Evolutionary conservation across 2,329 filamentous ascomycete species (phyloP).

Genomic region (Fusarium sp.): DNA sequence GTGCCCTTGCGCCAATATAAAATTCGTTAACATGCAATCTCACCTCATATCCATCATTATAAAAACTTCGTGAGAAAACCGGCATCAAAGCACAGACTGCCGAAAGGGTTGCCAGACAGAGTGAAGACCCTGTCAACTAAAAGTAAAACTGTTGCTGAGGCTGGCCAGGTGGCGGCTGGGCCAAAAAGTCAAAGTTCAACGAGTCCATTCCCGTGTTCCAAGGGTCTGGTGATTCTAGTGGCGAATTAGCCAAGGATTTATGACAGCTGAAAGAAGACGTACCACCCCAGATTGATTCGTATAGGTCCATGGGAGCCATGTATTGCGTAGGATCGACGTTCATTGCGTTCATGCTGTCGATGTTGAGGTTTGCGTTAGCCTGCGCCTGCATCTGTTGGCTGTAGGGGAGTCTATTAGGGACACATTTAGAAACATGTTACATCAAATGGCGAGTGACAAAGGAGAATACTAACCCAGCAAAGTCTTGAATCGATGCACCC

Average conservation of each 20-base stretch:
- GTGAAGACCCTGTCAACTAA: constrained; percentile 43
- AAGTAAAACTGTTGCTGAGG: constrained; percentile 69
- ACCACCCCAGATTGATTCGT: constrained; percentile 77
- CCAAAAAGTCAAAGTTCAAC: constrained; percentile 70
- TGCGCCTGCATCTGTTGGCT: constrained; percentile 53
- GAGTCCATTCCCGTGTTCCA: constrained; percentile 67
- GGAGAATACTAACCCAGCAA: constrained; percentile 51
- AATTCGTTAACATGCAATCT: constrained; percentile 18
- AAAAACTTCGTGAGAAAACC: neutral
- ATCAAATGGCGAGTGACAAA: neutral
- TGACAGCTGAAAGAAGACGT: constrained; percentile 46
- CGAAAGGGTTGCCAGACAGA: neutral
- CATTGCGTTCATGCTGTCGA: constrained; percentile 61
- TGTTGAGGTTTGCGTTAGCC: constrained; percentile 44
- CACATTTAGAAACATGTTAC: constrained; percentile 27
- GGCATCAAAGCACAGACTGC: neutral
- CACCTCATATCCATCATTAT: constrained; percentile 1
- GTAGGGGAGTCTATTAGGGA: constrained; percentile 51
- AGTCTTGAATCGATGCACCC: constrained; percentile 59
- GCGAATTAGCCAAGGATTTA: constrained; percentile 22
- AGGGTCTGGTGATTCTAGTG: constrained; percentile 67
- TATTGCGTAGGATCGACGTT: constrained; percentile 67
- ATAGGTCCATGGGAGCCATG: constrained; percentile 75
- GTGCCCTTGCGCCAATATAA: constrained; percentile 15
- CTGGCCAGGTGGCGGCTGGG: constrained; percentile 68